Evolutionary conservation across 202 grass and related monocot genomes (phyloP), one percentile per base, ranked within the genome.

Genomic region (Bolboschoenoplectus hybrid): DNA sequence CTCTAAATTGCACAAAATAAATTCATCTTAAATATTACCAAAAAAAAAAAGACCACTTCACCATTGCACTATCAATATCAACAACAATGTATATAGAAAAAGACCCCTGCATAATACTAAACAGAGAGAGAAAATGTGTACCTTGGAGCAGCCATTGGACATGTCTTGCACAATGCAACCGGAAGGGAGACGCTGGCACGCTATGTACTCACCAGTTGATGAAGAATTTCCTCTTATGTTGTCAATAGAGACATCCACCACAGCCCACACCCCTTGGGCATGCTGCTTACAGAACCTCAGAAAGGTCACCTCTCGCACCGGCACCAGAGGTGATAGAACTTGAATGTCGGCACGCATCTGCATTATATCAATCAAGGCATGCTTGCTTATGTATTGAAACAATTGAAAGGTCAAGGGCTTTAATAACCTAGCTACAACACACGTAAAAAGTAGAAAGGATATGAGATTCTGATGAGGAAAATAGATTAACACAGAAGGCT

Each of bases 231-330:
- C 85, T 86, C 91, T 92, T 51, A 89, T 12, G 46, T 72, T 68
- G 81, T 98, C 93, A 65, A 95, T 88, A 13, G 96, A 95, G 50
- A 98, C 89, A 82, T 98, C 96, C 39, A 98, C 96, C 38, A 98
- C 90, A 17, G 91, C 91, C 96, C 96, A 98, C 9, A 93, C 85
- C 4, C 93, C 93, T 64, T 95, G 90, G 0, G 88, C 88, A 83
- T 98, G 96, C 87, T 98, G 93, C 91, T 98, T 98, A 87, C 96
- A 98, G 89, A 95, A 98, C n/a, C 96, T 82, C 1, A 98, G 88
- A 82, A 98, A 95, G 9, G 85, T 53, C 74, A 92, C 84, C 83
- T 98, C 93, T 19, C 96, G 85, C 63, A 94, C 89, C 56, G 91
- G 89, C 32, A 98, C 96, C 78, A 98, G 82, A 81, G 96, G 96